Percentiles rank a stretch among this genome's conserved stretches.
These are phyloP conservation scores for Elongisporangium undulatum DNA, from an alignment of 352 stramenopile species.

Conservation along the genomic window DNA sequence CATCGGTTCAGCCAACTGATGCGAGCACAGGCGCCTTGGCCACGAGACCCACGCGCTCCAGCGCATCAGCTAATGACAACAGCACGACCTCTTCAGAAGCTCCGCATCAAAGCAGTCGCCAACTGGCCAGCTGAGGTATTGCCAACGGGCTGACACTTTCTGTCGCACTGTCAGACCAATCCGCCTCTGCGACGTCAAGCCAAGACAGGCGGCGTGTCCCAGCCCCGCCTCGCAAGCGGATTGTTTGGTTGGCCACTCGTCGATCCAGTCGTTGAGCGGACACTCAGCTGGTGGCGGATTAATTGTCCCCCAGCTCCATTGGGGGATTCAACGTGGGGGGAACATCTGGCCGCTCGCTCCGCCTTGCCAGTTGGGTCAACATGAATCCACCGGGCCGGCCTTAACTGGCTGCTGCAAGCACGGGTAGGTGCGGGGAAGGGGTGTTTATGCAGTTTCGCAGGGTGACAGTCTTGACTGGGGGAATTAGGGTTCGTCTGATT, in stretches of 20 bases:
- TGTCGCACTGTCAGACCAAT: not conserved
- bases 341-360: not conserved
- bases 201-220: not conserved
- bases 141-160: not conserved
- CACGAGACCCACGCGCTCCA: not conserved
- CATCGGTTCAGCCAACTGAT: not conserved
- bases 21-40: not conserved
- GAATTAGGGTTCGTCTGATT: not conserved
- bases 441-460: not conserved
- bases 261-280: not conserved
- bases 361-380: not conserved
- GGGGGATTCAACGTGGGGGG: not conserved
- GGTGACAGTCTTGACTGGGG: not conserved
- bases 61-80: not conserved
- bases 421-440: not conserved
- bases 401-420: not conserved
- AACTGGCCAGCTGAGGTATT: not conserved
- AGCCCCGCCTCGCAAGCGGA: not conserved
- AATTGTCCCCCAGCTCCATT: not conserved
- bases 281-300: not conserved
- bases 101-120: not conserved
- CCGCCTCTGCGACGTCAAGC: not conserved
- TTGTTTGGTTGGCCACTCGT: not conserved
- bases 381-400: not conserved
- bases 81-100: not conserved